phyloP scores from a whole-genome alignment of 805 yeast species.

The Ogataea populi-albae region DNA sequence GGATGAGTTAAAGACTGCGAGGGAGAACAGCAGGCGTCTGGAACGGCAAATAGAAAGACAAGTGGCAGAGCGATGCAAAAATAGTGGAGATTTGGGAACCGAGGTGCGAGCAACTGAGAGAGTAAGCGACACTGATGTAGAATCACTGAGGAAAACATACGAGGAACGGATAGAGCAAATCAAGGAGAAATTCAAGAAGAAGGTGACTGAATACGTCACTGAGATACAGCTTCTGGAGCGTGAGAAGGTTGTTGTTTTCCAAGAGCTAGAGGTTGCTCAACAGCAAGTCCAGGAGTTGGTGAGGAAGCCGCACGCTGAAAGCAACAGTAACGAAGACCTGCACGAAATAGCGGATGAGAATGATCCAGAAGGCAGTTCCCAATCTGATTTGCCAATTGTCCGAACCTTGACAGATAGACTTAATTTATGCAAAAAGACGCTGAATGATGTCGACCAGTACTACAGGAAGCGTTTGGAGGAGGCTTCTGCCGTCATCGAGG shows the following conservation, averaged over 20 bases:
- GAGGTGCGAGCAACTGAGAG: neutral
- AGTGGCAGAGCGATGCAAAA: neutral
- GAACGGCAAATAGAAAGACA: constrained; percentile 1
- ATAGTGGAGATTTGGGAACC: neutral
- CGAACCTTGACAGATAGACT: constrained; percentile 1
- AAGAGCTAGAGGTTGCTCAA: constrained; percentile 17
- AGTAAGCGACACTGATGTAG: neutral
- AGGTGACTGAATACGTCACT: constrained; percentile 2
- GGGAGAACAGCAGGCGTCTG: constrained; percentile 2
- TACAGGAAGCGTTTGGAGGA: constrained; percentile 9
- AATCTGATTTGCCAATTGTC: neutral
- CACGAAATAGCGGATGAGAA: constrained; percentile 1
- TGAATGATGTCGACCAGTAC: constrained; percentile 11
- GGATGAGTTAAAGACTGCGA: constrained; percentile 5
- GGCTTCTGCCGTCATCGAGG: constrained; percentile 4
- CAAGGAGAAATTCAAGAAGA: constrained; percentile 5
- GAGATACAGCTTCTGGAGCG: constrained; percentile 7
- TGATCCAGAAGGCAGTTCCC: neutral
- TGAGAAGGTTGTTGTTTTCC: constrained; percentile 13
- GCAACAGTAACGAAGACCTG: neutral
- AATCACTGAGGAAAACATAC: constrained; percentile 5
- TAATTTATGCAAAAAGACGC: constrained; percentile 4
- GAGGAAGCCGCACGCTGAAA: neutral
- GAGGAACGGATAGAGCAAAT: constrained; percentile 3
- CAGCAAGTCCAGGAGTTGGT: constrained; percentile 6